phyloP scores from a whole-genome alignment of 305 asterid species.

The Withania somnifera region DNA sequence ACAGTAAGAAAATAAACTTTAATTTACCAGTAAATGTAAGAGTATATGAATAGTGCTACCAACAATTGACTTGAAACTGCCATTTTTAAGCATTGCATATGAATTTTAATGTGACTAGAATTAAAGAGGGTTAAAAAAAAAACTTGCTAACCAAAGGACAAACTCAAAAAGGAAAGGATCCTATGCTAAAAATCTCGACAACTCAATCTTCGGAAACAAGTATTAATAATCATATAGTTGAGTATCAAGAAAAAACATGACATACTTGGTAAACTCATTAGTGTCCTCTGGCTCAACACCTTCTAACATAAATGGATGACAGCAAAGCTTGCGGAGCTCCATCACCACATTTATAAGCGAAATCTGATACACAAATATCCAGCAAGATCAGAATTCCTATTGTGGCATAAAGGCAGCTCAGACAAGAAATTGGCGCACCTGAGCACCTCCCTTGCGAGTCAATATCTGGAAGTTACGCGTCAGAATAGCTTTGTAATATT shows the following conservation, averaged over 20 bases:
- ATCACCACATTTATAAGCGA: constrained; percentile 95
- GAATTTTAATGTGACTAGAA: not conserved
- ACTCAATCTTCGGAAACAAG: not conserved
- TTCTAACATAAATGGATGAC: constrained; percentile 97
- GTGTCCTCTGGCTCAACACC: constrained; percentile 95
- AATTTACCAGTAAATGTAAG: not conserved
- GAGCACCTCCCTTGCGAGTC: constrained; percentile 96
- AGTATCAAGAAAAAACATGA: not conserved
- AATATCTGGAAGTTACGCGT: constrained; percentile 91
- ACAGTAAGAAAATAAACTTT: not conserved
- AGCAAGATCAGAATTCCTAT: constrained; percentile 9
- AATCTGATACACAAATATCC: constrained; percentile 41
- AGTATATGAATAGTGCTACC: not conserved
- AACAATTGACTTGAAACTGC: not conserved
- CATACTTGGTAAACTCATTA: constrained; percentile 72
- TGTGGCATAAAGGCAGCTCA: not conserved
- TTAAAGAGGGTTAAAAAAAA: not conserved
- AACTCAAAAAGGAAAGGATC: not conserved
- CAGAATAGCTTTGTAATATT: constrained; percentile 88
- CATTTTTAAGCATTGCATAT: not conserved
- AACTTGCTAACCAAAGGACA: not conserved
- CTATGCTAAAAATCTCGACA: not conserved
- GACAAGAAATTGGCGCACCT: constrained; percentile 36
- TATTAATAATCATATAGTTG: not conserved
- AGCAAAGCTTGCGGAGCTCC: constrained; percentile 98